These are phyloP conservation scores for Trichoderma aggressivum DNA, from an alignment of 2,329 filamentous ascomycete genomes.

Conservation along the genomic window DNA sequence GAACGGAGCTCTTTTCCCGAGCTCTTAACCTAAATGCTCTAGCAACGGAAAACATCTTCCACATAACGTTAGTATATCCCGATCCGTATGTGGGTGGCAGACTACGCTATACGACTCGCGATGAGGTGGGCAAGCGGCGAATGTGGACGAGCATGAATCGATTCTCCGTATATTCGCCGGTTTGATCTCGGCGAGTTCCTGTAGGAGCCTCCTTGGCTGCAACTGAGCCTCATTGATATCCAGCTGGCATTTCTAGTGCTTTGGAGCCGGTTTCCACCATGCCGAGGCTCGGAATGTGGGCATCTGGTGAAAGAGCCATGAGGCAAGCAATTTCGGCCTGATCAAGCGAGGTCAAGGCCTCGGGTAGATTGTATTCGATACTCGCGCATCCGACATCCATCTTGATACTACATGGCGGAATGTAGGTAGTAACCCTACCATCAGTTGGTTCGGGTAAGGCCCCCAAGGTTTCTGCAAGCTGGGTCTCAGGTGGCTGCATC, in stretches of 20 bases:
- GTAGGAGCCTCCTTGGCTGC: background rate
- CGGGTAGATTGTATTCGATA: background rate
- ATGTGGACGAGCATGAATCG: conserved; percentile 2
- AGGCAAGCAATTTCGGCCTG: background rate
- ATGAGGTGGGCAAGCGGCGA: background rate
- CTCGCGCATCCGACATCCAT: background rate
- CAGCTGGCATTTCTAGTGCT: background rate
- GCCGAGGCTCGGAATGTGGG: background rate
- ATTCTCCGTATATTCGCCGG: background rate
- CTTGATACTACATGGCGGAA: background rate
- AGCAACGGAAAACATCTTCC: background rate
- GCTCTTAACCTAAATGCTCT: background rate
- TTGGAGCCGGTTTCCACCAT: background rate
- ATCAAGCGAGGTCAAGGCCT: background rate
- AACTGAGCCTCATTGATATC: background rate
- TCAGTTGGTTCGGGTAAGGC: background rate
- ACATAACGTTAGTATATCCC: background rate
- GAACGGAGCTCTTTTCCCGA: background rate
- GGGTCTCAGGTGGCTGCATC: background rate
- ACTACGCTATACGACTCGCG: background rate
- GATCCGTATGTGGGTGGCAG: background rate
- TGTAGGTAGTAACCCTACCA: background rate
- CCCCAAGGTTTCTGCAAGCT: background rate
- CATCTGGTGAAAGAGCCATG: background rate
- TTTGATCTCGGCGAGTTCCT: background rate